phyloP scores from a whole-genome alignment of 805 yeast species.

The Suhomyces prunicola region DNA sequence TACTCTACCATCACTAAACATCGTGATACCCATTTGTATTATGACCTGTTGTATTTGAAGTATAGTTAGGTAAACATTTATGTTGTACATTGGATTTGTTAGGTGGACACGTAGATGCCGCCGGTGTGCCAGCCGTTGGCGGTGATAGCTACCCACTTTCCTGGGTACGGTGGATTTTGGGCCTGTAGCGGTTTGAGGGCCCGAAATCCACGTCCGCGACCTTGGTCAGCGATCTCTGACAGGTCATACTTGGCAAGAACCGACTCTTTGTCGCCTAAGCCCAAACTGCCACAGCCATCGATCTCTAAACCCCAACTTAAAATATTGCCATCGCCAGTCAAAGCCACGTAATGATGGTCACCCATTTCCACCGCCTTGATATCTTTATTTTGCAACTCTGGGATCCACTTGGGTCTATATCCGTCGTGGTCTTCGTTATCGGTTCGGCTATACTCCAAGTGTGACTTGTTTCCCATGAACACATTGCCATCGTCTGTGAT shows the following conservation, averaged over 20 bases:
- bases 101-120: constrained; percentile 41
- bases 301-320: constrained; percentile 70
- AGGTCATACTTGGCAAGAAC: constrained; percentile 4
- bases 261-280: constrained; percentile 41
- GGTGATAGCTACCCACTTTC: constrained; percentile 55
- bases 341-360: constrained; percentile 66
- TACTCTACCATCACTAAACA: no score
- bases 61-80: not conserved
- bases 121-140: constrained; percentile 84
- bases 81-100: not conserved
- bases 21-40: no score
- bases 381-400: constrained; percentile 44
- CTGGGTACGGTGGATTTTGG: constrained; percentile 38
- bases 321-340: constrained; percentile 55
- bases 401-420: constrained; percentile 28
- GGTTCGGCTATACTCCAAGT: constrained; percentile 8
- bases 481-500: constrained; percentile 52
- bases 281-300: constrained; percentile 64
- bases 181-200: constrained; percentile 21
- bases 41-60: not conserved
- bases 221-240: constrained; percentile 20
- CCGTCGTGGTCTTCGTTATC: constrained; percentile 7
- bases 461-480: constrained; percentile 33
- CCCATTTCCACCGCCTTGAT: constrained; percentile 63
- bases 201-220: constrained; percentile 29